Base-by-base conservation (phyloP, 805 yeast genomes). In the Candida xiaguanensis region DNA sequence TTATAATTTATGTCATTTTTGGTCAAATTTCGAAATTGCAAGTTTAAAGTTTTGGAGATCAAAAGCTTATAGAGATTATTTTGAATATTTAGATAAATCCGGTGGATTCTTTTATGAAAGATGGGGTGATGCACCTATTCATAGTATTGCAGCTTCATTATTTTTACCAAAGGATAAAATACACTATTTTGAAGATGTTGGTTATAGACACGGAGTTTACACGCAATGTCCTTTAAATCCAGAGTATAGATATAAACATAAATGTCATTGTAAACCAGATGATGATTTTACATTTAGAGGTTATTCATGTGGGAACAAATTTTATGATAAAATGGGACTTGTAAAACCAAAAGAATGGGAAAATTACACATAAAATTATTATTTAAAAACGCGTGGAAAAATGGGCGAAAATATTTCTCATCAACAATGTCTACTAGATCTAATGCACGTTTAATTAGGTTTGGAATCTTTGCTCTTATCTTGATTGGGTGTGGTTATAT, bases 91-190 rank as follows among this genome's bases (percentile, higher is more conserved):
- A 53, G 95, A 88, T 62, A 61, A 76, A 45, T 76, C 82, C 12
- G 95, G 96, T 59, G 95, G 95, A n/a, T 88, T 88, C 67, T 88
- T 84, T 67, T 88, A 87, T 61, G 89, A 85, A 69, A 75, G 95
- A 63, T 86, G 95, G 96, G 95, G 95, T 51, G 96, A 87, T 62
- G 95, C 95, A 19, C 96, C 96, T 25, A 82, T 87, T 36, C 96
- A 87, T 61, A 84, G 95, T 5, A 80, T 87, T 53, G 96, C 93
- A 23, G 95, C 86, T 15, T 68, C 93, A 4, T 66, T 88, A 48
- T 85, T 88, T 66, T 57, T 86, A 59, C 78, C 84, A 39, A 78
- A 75, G 58, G 79, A 77, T 45, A 69, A 81, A 54, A 65, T 88
- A 36, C 95, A 88, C 55, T 58, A 82, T 72, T 88, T 89, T 58